These are phyloP conservation scores for Fusarium sp. DNA, from an alignment of 2,329 filamentous ascomycete species.

Conservation along the genomic window DNA sequence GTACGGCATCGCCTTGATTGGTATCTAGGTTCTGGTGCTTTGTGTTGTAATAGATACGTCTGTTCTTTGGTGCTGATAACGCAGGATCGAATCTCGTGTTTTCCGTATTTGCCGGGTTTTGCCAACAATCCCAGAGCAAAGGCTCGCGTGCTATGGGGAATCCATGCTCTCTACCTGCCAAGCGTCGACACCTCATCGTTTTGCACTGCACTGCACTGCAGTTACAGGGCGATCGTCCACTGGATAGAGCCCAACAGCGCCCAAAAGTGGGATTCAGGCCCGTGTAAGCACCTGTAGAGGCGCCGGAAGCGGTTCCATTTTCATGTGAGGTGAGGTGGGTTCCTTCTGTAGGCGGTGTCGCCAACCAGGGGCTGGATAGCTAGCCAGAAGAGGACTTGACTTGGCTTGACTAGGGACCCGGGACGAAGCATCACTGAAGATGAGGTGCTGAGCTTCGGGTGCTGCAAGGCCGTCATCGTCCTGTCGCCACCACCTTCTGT, in stretches of 20 bases:
- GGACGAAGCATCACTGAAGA: constrained; percentile 28
- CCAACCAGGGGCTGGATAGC: constrained; percentile 33
- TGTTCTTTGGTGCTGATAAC: constrained; percentile 10
- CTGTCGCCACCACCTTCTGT: constrained; percentile 32
- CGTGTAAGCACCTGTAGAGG: constrained; percentile 28
- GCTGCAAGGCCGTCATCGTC: constrained; percentile 39
- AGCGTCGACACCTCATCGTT: constrained; percentile 18
- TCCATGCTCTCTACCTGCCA: constrained; percentile 24
- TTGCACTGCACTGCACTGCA: constrained; percentile 18
- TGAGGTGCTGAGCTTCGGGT: constrained; percentile 29
- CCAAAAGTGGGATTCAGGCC: constrained; percentile 29
- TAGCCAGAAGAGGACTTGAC: constrained; percentile 45
- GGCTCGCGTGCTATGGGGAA: constrained; percentile 23
- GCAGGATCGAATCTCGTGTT: constrained; percentile 33
- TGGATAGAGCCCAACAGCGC: constrained; percentile 37
- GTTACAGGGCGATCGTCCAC: constrained; percentile 31
- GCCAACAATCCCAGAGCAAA: constrained; percentile 25
- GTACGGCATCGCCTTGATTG: constrained; percentile 39
- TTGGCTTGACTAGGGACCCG: constrained; percentile 2
- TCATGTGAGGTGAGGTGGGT: constrained; percentile 36
- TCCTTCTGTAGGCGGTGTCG: constrained; percentile 43
- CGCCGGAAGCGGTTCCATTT: constrained; percentile 36
- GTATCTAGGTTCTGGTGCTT: constrained; percentile 24
- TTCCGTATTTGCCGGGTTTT: constrained; percentile 11
- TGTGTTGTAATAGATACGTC: constrained; percentile 7